Percentiles rank a stretch among this genome's conserved stretches.
Conservation (phyloP, 2,329 filamentous ascomycete genomes). For the Penicillium sp. region DNA sequence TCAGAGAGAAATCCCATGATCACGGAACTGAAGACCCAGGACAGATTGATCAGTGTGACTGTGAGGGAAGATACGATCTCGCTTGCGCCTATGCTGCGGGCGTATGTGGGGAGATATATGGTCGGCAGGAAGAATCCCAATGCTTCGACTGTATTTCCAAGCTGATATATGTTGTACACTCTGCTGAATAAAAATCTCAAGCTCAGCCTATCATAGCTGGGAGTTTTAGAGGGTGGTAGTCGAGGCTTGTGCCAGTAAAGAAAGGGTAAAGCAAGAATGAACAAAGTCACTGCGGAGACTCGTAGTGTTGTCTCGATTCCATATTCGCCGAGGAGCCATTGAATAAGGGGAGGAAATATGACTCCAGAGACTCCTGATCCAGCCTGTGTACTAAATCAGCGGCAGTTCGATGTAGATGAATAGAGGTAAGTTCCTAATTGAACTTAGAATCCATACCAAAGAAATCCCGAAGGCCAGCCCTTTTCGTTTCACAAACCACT, state of each 20-base stretch:
- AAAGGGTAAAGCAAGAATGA: constrained; percentile 43
- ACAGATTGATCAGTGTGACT: constrained; percentile 32
- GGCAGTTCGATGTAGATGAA: background rate
- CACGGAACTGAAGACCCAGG: constrained; percentile 36
- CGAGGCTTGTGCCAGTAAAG: constrained; percentile 34
- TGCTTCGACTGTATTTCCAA: constrained; percentile 35
- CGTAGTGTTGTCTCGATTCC: constrained; percentile 27
- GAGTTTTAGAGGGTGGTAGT: constrained; percentile 19
- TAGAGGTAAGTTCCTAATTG: background rate
- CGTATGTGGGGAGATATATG: constrained; percentile 36
- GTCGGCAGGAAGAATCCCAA: constrained; percentile 39
- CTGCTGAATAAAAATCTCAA: constrained; percentile 32
- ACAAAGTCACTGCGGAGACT: constrained; percentile 26
- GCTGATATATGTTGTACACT: constrained; percentile 38
- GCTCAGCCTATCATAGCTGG: constrained; percentile 27
- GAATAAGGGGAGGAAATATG: constrained; percentile 31
- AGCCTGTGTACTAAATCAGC: constrained; percentile 15
- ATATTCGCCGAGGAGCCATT: constrained; percentile 32
- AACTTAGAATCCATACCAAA: constrained; percentile 36
- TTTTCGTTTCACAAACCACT: constrained; percentile 52
- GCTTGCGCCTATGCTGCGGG: constrained; percentile 22
- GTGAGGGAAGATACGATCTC: constrained; percentile 24
- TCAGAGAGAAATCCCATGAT: constrained; percentile 33
- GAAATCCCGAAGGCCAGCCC: constrained; percentile 53
- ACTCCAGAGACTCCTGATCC: constrained; percentile 35